phyloP scores from a whole-genome alignment of 2,329 filamentous ascomycete genomes.

The Xylaria multiplex region DNA sequence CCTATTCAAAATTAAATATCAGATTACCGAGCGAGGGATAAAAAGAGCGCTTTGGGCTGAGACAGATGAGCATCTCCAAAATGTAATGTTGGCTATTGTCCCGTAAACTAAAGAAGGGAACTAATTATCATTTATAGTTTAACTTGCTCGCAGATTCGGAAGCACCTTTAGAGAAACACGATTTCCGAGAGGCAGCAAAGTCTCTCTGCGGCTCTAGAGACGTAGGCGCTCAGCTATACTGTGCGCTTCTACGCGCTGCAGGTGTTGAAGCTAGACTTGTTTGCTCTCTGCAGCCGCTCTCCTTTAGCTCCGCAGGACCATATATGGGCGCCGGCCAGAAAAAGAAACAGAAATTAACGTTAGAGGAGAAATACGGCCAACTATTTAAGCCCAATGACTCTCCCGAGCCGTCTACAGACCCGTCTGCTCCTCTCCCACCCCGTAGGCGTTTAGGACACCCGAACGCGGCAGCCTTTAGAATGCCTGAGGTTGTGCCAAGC shows the following conservation, averaged over 20 bases:
- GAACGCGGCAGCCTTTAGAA: conserved; percentile 62
- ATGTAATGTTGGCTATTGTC: conserved; percentile 55
- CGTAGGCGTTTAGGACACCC: conserved; percentile 64
- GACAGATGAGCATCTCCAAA: conserved; percentile 66
- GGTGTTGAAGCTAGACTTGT: conserved; percentile 85
- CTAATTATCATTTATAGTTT: conserved; percentile 54
- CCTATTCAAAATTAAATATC: conserved; percentile 76
- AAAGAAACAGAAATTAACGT: conserved; percentile 43
- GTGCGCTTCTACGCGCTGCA: conserved; percentile 83
- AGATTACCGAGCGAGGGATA: conserved; percentile 76
- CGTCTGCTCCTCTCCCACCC: conserved; percentile 49
- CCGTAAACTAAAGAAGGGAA: conserved; percentile 22
- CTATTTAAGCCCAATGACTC: conserved; percentile 54
- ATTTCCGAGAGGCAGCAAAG: conserved; percentile 78
- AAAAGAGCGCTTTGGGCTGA: conserved; percentile 80
- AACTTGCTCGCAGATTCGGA: conserved; percentile 72
- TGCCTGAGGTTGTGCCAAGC: conserved; percentile 57
- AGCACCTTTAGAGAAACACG: conserved; percentile 71
- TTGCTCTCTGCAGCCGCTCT: conserved; percentile 86
- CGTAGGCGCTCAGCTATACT: conserved; percentile 89
- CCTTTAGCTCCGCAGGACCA: conserved; percentile 69
- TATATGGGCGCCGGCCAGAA: conserved; percentile 56
- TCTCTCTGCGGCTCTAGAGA: conserved; percentile 84
- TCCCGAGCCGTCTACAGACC: conserved; percentile 46
- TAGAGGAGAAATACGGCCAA: conserved; percentile 53